Base-by-base conservation (phyloP, 805 yeast species). In the Danielozyma ontarioensis region DNA sequence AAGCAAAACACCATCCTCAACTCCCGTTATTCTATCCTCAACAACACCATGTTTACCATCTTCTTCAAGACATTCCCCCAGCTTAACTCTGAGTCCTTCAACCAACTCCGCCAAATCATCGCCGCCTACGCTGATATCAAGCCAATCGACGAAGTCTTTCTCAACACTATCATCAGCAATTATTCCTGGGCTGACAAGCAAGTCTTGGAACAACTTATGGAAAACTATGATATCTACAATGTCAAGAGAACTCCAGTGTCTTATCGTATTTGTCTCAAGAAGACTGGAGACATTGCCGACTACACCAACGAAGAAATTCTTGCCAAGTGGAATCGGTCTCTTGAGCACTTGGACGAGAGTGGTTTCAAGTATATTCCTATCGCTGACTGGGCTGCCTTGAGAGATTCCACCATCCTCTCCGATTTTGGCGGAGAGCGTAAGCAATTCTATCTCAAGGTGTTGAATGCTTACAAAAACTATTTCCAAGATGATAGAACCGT, bases 341-440 rank as follows among this genome's bases (percentile, higher is more conserved):
- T 79, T 26, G 30, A 41, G 8, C 42, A 45, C 25, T 70, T 75
- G 42, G 78, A 80, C 38, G 73, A 70, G 22, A 58, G 57, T 29
- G 77, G 78, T 8, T 75, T 73, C 57, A 60, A 57, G 25, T 81
- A 78, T 51, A 78, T 83, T 45, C 88, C 90, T 5, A 78, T 77
- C 53, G 90, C 93, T 8, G 90, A 83, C 59, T 83, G 90, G 90
- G 81, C 85, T 25, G 83, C 90, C 2, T 57, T 84, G 37, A 76
- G 89, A 62, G 88, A 80, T 54, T 85, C 90, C 14, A 83, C 93
- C 4, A 64, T 76, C 27, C 60, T 62, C 37, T 68, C 80, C 3
- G 53, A 51, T 16, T 60, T 54, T 30, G 42, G 51, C 25, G 55
- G 64, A 13, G 70, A 67, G 25, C 68, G 86, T 55, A 67, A 69